These are phyloP conservation scores for Colletotrichum lupini DNA, from an alignment of 2,329 filamentous ascomycete genomes.

Conservation along the genomic window DNA sequence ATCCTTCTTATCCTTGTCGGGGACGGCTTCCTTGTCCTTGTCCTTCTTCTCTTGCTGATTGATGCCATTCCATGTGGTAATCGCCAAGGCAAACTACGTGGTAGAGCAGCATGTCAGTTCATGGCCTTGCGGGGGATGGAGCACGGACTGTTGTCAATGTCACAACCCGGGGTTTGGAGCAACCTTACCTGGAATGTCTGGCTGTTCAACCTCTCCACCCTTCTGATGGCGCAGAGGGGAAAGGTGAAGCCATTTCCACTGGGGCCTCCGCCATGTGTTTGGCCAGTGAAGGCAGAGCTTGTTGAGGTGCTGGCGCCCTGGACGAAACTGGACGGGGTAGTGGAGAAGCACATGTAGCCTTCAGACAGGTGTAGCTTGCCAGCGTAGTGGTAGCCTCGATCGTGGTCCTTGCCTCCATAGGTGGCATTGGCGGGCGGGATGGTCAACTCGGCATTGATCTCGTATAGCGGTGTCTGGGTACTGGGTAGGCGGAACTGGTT, in stretches of 20 bases:
- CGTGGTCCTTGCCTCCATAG: slow-evolving; percentile 77
- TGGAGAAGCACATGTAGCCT: slow-evolving; percentile 96
- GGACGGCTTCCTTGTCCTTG: slow-evolving; percentile 52
- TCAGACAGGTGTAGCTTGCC: slow-evolving; percentile 95
- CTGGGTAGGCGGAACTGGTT: slow-evolving; percentile 95
- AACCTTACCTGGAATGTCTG: slow-evolving; percentile 79
- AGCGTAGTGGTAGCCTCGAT: slow-evolving; percentile 86
- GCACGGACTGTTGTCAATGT: slow-evolving; percentile 15
- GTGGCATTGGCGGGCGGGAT: slow-evolving; percentile 79
- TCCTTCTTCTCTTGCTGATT: slow-evolving; percentile 58
- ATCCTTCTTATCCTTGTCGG: slow-evolving; percentile 50
- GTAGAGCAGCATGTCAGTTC: slow-evolving; percentile 13
- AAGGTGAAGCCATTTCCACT: slow-evolving; percentile 96
- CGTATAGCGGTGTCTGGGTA: slow-evolving; percentile 91
- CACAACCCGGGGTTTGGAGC: neutral
- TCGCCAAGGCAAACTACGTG: slow-evolving; percentile 82
- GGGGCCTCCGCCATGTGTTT: slow-evolving; percentile 92
- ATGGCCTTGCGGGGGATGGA: slow-evolving; percentile 3
- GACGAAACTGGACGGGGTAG: slow-evolving; percentile 87
- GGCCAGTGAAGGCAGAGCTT: slow-evolving; percentile 87
- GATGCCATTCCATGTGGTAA: slow-evolving; percentile 93
- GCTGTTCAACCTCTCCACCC: slow-evolving; percentile 93
- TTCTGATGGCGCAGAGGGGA: slow-evolving; percentile 88
- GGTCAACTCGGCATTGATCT: slow-evolving; percentile 96
- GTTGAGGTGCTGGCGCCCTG: slow-evolving; percentile 82